Evolutionary conservation across 768 basidiomycete genomes (phyloP).

Genomic region (Termitomyces sp.): DNA sequence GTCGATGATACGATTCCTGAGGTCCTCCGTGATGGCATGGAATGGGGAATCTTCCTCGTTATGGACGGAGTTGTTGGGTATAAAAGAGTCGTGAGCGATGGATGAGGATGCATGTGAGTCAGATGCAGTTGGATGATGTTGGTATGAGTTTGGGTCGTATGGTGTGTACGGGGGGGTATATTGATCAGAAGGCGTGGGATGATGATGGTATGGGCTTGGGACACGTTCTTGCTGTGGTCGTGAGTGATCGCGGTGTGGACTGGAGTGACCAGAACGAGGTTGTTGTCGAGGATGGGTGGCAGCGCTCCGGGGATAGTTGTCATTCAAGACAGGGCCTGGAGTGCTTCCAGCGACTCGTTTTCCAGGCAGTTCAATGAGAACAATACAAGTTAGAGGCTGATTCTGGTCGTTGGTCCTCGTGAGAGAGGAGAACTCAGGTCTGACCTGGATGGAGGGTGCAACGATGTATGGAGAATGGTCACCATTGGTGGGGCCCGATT

Average conservation of each 20-base stretch:
- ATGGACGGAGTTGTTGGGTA: conserved; percentile 28
- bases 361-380: conserved; percentile 87
- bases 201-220: conserved; percentile 21
- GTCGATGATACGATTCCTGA: conserved; percentile 86
- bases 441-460: conserved; percentile 89
- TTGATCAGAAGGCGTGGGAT: conserved; percentile 25
- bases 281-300: conserved; percentile 20
- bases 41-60: conserved; percentile 75
- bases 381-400: conserved; percentile 90
- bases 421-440: conserved; percentile 85
- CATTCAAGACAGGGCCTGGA: conserved; percentile 50
- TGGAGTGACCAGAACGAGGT: conserved; percentile 35
- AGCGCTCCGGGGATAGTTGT: conserved; percentile 36
- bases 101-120: conserved; percentile 28
- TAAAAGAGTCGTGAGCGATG: conserved; percentile 27
- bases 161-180: conserved; percentile 28
- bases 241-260: conserved; percentile 32
- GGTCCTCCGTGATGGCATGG: conserved; percentile 79
- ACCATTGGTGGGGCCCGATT: conserved; percentile 33
- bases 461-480: conserved; percentile 70
- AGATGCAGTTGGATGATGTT: conserved; percentile 23
- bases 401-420: conserved; percentile 62
- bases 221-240: conserved; percentile 23
- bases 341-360: conserved; percentile 50
- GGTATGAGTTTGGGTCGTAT: conserved; percentile 24